A percentile compares a stretch with the other conserved stretches of the same genome.
These are phyloP conservation scores for Elsinoe perseae DNA, from an alignment of 2,329 filamentous ascomycete species.

Conservation along the genomic window DNA sequence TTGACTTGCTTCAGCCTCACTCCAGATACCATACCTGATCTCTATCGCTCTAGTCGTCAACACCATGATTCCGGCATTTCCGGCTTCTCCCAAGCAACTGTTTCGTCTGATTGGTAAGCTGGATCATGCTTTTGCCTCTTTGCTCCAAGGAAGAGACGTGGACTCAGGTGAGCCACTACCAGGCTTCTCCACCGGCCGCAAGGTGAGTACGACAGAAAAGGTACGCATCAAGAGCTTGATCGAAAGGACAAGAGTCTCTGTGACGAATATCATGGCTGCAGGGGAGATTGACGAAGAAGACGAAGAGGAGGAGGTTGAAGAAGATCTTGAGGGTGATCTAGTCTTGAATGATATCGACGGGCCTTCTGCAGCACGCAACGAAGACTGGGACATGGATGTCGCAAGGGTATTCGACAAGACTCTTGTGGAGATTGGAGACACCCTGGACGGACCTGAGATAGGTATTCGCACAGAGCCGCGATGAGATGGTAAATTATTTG, in stretches of 20 bases:
- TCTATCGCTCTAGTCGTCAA: slow-evolving; percentile 66
- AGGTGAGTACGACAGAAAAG: slow-evolving; percentile 76
- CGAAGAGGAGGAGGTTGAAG: slow-evolving; percentile 31
- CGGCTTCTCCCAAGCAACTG: slow-evolving; percentile 57
- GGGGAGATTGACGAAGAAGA: slow-evolving; percentile 41
- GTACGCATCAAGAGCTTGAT: slow-evolving; percentile 77
- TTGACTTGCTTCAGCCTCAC: slow-evolving; percentile 46
- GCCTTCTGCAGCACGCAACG: slow-evolving; percentile 22
- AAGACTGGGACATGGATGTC: slow-evolving; percentile 57
- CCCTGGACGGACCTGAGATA: slow-evolving; percentile 47
- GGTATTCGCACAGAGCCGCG: slow-evolving; percentile 39
- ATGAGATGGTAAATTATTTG: not conserved
- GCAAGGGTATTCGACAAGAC: slow-evolving; percentile 74
- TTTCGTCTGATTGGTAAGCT: slow-evolving; percentile 69
- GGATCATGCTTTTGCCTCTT: slow-evolving; percentile 72
- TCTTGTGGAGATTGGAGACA: slow-evolving; percentile 63
- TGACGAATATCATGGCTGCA: slow-evolving; percentile 60
- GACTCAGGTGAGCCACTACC: slow-evolving; percentile 59
- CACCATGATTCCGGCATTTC: slow-evolving; percentile 65
- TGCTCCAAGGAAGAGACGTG: slow-evolving; percentile 61
- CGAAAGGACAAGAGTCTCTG: slow-evolving; percentile 62
- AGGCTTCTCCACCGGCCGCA: slow-evolving; percentile 57
- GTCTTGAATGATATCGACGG: slow-evolving; percentile 21
- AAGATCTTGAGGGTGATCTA: slow-evolving; percentile 40
- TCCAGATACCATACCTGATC: slow-evolving; percentile 79